Evolutionary conservation across 2,329 filamentous ascomycete species (phyloP).

Genomic region (Aspergillus sergii): DNA sequence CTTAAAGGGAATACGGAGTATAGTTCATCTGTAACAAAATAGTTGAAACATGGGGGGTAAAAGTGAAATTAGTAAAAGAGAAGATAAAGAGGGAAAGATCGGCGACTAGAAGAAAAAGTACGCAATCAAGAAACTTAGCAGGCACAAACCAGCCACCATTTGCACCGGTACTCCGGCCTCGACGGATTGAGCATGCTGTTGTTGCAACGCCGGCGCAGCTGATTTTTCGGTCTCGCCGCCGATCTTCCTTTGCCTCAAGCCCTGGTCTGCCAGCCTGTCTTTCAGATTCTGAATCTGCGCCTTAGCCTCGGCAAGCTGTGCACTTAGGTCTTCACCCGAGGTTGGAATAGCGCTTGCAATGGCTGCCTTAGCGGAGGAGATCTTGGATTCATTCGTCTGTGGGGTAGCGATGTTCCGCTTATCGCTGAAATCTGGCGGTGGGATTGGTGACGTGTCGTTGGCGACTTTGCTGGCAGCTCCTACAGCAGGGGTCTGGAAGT

Average conservation of each 20-base stretch:
- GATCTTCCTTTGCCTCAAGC: conserved; percentile 77
- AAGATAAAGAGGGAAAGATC: conserved; percentile 14
- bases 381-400: conserved; percentile 34
- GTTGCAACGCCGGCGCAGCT: conserved; percentile 52
- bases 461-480: conserved; percentile 47
- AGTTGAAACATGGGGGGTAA: conserved; percentile 24
- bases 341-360: conserved; percentile 51
- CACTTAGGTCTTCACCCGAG: conserved; percentile 65
- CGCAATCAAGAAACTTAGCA: conserved; percentile 88
- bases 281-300: conserved; percentile 70
- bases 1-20: conserved; percentile 30
- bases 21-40: conserved; percentile 20
- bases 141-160: conserved; percentile 78
- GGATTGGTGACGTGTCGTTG: conserved; percentile 36
- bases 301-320: conserved; percentile 74
- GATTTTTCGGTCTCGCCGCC: conserved; percentile 58
- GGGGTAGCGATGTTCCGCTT: conserved; percentile 45
- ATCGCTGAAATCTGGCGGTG: conserved; percentile 39
- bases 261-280: conserved; percentile 65
- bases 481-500: conserved; percentile 49
- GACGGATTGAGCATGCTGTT: conserved; percentile 57
- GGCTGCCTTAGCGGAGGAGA: conserved; percentile 49
- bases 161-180: conserved; percentile 81
- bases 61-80: conserved; percentile 28
- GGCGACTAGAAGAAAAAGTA: conserved; percentile 86